phyloP scores from a whole-genome alignment of 805 yeast genomes.

The Metschnikowia borealis region DNA sequence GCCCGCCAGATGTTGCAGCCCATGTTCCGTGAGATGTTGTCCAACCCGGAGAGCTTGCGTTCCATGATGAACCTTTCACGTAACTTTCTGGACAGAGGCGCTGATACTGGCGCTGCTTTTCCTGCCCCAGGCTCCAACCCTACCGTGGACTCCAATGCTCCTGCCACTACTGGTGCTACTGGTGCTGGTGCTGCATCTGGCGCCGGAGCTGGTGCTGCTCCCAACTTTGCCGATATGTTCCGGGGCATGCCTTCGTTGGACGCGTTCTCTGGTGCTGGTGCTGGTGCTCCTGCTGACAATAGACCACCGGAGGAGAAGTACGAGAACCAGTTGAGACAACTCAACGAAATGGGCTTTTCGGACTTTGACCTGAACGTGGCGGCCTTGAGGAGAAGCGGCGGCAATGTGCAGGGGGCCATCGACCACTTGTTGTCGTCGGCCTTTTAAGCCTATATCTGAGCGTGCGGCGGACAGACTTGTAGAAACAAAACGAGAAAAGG shows the following conservation, averaged over 20 bases:
- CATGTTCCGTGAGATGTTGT: slow-evolving; percentile 60
- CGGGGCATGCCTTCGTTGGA: slow-evolving; percentile 41
- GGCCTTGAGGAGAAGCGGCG: slow-evolving; percentile 93
- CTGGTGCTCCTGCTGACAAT: slow-evolving; percentile 32
- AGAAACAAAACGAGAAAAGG: too few species aligned
- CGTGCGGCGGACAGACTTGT: too few species aligned
- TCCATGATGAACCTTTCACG: slow-evolving; percentile 75
- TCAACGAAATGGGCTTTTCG: slow-evolving; percentile 60
- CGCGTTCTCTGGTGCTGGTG: slow-evolving; percentile 43
- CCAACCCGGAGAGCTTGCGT: slow-evolving; percentile 84
- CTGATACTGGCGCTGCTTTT: slow-evolving; percentile 22
- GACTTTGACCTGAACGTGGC: slow-evolving; percentile 90
- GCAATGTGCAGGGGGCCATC: slow-evolving; percentile 94
- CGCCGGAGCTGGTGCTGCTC: slow-evolving; percentile 12
- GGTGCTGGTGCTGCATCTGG: not conserved
- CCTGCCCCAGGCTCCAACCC: slow-evolving; percentile 41
- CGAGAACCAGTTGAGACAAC: slow-evolving; percentile 41
- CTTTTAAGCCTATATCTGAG: not conserved
- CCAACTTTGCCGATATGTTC: slow-evolving; percentile 38
- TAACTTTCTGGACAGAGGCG: slow-evolving; percentile 35
- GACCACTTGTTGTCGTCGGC: slow-evolving; percentile 59
- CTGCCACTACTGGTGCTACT: slow-evolving; percentile 5
- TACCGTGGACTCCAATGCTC: slow-evolving; percentile 21
- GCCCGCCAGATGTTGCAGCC: slow-evolving; percentile 85
- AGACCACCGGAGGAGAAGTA: slow-evolving; percentile 46